phyloP scores from a whole-genome alignment of 129 eudicot genomes.

The Chrysanthemum seticuspe region DNA sequence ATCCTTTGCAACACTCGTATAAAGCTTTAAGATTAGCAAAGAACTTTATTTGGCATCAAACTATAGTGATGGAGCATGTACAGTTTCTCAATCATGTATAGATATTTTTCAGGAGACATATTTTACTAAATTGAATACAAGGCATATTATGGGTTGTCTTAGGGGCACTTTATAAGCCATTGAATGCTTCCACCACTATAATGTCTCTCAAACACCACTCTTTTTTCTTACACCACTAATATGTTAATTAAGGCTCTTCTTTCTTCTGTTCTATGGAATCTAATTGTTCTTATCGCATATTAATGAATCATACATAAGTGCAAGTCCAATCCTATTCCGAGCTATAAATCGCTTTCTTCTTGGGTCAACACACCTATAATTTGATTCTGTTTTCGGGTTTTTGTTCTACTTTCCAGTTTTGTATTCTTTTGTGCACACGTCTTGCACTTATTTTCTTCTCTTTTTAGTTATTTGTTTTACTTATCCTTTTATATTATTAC shows the following conservation, averaged over 20 bases:
- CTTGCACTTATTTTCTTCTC: background rate
- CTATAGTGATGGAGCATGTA: too few relatives aligned
- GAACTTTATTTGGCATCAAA: too few relatives aligned
- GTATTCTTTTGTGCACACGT: background rate
- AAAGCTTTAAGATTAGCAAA: too few relatives aligned
- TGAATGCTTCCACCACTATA: background rate
- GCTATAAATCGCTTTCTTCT: background rate
- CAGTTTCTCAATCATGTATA: too few relatives aligned
- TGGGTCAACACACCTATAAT: background rate
- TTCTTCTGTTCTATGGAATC: background rate
- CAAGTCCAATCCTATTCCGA: background rate
- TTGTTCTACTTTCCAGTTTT: background rate
- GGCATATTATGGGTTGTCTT: conserved; percentile 10
- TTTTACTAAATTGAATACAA: background rate
- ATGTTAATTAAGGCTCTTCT: background rate
- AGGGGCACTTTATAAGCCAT: background rate
- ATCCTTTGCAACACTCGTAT: too few relatives aligned
- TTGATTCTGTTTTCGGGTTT: background rate
- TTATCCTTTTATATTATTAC: background rate
- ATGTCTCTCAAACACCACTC: conserved; percentile 8
- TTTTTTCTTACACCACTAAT: conserved; percentile 9
- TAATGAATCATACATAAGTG: background rate
- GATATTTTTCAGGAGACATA: too few relatives aligned
- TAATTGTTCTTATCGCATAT: background rate
- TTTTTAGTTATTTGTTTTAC: background rate